Conservation (phyloP, 495 filamentous ascomycete species). For the Penicillium herquei region DNA sequence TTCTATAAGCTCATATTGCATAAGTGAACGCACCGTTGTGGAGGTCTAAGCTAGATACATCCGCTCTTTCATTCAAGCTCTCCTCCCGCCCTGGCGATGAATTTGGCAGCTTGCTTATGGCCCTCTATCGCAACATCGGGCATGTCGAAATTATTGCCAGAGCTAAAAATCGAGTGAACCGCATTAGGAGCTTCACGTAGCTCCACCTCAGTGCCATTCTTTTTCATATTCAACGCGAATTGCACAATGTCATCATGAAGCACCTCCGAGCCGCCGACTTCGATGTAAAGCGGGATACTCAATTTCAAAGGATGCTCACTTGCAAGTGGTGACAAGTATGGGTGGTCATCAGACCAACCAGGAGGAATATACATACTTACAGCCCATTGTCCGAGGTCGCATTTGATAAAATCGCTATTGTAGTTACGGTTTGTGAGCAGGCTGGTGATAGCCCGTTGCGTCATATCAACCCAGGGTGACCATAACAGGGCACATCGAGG, state of each 20-base stretch:
- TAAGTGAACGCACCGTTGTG: no score
- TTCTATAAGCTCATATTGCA: no score
- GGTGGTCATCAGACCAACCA: neutral
- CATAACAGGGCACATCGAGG: neutral
- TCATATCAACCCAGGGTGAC: neutral
- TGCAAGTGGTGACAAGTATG: neutral
- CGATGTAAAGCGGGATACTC: neutral
- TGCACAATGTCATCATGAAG: neutral
- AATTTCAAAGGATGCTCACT: neutral
- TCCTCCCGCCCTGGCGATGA: neutral
- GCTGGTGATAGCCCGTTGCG: neutral
- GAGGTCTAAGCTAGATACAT: neutral
- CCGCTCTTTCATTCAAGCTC: neutral
- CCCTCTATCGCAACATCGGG: neutral
- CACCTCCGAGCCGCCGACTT: neutral
- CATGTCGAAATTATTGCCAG: neutral
- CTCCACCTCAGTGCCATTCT: neutral
- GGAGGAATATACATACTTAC: neutral
- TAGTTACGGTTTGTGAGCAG: neutral
- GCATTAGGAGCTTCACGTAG: neutral
- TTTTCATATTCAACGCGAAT: neutral
- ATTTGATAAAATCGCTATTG: neutral
- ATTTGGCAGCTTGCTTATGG: neutral
- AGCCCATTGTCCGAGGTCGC: neutral
- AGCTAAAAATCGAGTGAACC: neutral